These are phyloP conservation scores for Trifolium fragiferum DNA, from an alignment of 306 rosid species.

Conservation along the genomic window DNA sequence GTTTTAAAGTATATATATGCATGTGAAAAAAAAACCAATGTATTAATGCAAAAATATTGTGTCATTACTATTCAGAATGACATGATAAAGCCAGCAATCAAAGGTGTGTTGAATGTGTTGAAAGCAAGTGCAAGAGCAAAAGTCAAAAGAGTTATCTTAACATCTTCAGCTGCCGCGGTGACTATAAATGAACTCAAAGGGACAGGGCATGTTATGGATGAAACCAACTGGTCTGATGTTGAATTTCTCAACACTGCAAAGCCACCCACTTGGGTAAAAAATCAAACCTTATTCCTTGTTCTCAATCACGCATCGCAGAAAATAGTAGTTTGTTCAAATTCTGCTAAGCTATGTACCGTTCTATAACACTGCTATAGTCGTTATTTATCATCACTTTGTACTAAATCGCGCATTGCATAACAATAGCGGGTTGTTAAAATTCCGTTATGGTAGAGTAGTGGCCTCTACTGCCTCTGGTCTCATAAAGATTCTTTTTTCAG, in stretches of 20 bases:
- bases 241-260: constrained; percentile 63
- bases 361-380: too few species aligned
- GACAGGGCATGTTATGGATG: constrained; percentile 62
- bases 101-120: constrained; percentile 72
- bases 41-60: not conserved
- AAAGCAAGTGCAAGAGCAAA: constrained; percentile 68
- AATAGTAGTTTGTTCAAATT: too few species aligned
- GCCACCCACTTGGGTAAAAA: constrained; percentile 80
- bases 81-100: constrained; percentile 84
- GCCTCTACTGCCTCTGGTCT: too few species aligned
- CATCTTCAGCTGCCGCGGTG: constrained; percentile 85
- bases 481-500: too few species aligned
- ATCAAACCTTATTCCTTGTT: not conserved
- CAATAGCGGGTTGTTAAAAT: too few species aligned
- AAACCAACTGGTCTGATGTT: constrained; percentile 71
- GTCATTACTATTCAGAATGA: constrained; percentile 58
- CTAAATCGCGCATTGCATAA: too few species aligned
- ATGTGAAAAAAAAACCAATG: not conserved
- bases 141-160: constrained; percentile 73
- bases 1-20: not conserved
- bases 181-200: constrained; percentile 57
- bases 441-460: too few species aligned
- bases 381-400: too few species aligned
- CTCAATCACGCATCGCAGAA: too few species aligned
- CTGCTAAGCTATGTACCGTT: too few species aligned